These are phyloP conservation scores for Beta macrorhiza DNA, from an alignment of 179 eudicot genomes.

Conservation along the genomic window DNA sequence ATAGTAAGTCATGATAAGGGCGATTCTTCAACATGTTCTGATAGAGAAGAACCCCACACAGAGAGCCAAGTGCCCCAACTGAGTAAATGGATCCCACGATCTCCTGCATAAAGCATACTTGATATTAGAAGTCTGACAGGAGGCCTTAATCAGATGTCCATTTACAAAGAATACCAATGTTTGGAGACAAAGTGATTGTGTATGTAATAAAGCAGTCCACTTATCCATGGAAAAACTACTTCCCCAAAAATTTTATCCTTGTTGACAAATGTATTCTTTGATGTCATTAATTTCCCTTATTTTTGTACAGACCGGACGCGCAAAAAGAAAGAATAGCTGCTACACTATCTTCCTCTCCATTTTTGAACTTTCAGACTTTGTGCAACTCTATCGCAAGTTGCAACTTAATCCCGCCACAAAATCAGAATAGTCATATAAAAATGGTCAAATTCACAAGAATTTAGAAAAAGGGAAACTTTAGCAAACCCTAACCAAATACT, in stretches of 20 bases:
- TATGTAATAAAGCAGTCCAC: too few species aligned
- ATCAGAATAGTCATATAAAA: too few species aligned
- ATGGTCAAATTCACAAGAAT: not conserved
- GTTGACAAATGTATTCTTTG: not conserved
- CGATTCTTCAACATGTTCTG: slow-evolving; percentile 36
- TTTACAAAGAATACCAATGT: too few species aligned
- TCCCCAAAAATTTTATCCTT: not conserved
- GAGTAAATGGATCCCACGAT: slow-evolving; percentile 57
- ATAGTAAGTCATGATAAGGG: slow-evolving; percentile 47
- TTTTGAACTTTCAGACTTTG: not conserved
- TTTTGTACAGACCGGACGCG: not conserved
- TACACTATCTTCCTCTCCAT: too few species aligned
- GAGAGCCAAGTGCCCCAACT: slow-evolving; percentile 34
- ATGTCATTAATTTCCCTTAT: not conserved
- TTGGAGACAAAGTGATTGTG: too few species aligned
- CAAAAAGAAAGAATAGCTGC: not conserved
- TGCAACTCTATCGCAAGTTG: not conserved
- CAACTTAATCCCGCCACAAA: too few species aligned
- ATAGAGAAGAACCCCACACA: slow-evolving; percentile 33
- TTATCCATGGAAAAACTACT: not conserved
- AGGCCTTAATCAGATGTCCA: not conserved
- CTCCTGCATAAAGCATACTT: slow-evolving; percentile 41
- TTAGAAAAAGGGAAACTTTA: not conserved
- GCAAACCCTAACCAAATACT: not conserved
- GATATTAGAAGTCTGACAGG: not conserved